Evolutionary conservation across 345 rosid genomes (phyloP), one percentile per base, ranked within the genome.

Genomic region (Syzygium aromaticum): DNA sequence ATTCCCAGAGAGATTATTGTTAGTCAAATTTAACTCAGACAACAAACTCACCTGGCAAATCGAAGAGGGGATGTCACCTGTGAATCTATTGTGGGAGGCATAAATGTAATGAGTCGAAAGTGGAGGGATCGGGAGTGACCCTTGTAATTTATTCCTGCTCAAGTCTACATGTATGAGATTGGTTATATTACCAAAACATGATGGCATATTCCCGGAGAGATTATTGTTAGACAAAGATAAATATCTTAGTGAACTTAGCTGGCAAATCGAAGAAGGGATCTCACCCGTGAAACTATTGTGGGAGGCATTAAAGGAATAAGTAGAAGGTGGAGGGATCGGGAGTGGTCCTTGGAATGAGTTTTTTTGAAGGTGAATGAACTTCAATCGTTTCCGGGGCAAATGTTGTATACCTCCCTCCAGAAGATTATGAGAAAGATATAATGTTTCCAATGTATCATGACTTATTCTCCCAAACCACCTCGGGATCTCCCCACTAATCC

Each of bases 371-470:
- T 25, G 5, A 13, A 63, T 7, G 5, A 4, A 25, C 10, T 11
- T 0, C 84, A 77, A 3, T 46, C 51, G 15, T 25, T 33, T 17
- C 51, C 84, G 38, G 7, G 6, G 85, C n/a, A 83, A 46, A 27
- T 46, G 30, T 2, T 11, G 28, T 17, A 19, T 27, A 12, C 0
- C 15, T 19, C 85, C 85, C 10, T 51, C 21, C 0, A 83, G 7
- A 46, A 25, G 16, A 21, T 83, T 85, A 57, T 57, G 0, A 13
- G 51, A 38, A 85, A 52, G 57, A 5, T 0, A 0, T 10, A 83
- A 52, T 5, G 0, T 0, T 49, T 83, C 1, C 1, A 83, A 83
- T 0, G 21, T 83, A 17, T 83, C 38, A 25, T 52, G 30, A 12
- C 22, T 27, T 51, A 83, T 30, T 46, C 30, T 10, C 54, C 54